Base-by-base conservation (phyloP, 495 filamentous ascomycete genomes). In the Penicillium bovifimosum region DNA sequence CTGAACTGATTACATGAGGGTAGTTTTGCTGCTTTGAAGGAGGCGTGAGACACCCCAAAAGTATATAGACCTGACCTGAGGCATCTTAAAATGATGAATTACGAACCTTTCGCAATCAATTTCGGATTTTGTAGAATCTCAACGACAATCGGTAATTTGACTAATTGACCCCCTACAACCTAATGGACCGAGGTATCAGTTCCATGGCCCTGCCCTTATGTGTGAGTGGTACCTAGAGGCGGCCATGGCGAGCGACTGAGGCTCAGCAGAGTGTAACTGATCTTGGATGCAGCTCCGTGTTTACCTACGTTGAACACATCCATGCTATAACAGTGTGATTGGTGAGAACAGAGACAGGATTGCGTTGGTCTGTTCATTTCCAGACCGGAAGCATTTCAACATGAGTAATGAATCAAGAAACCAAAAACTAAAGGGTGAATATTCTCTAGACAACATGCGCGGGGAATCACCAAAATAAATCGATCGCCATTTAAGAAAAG, bases 401-500 rank as follows among this genome's bases (percentile, higher is more conserved):
- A 41, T 32, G 17, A 39, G 34, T 13, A 50, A 45, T 26, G 10
- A 53, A 51, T 46, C 18, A 42, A 41, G 16, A 49, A 53, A 6
- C 48, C 35, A 44, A 59, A 52, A 40, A 48, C 31, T 48, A 10
- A 8, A 46, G 47, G 27, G 18, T 40, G 17, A 45, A 52, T 35
- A 53, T 55, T 44, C 54, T 45, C 50, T 50, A 50, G 44, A 53
- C 54, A 53, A 53, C 42, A 63, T 46, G 43, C 51, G 61, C 62
- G 58, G 62, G 62, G 62, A 63, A 65, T 61, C 62, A 62, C 33
- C 34, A 20, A 48, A 48, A 61, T 29, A 49, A 58, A 51, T 39
- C 27, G 41, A 50, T 45, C 44, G 47, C 16, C 28, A 34, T 65
- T 60, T 70, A 88, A 51, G 85, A 86, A 54, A 87, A 88, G 64